phyloP scores from a whole-genome alignment of 2,329 filamentous ascomycete species.

The Bipolaris gigantea region DNA sequence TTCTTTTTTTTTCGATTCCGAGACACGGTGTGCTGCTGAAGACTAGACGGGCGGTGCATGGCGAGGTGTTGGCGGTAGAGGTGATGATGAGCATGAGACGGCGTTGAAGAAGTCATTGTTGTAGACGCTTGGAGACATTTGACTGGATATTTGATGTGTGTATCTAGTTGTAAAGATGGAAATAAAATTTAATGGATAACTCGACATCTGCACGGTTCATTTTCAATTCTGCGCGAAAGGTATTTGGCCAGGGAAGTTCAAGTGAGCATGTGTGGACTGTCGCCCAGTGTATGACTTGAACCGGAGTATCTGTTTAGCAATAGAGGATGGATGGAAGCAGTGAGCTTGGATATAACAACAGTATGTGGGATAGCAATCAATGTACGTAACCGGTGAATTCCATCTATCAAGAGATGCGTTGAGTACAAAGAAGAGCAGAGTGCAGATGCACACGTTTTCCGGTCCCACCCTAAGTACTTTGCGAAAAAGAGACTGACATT shows the following conservation, averaged over 20 bases:
- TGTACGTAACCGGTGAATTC: too few species aligned
- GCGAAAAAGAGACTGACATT: too few species aligned
- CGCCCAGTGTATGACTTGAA: too few species aligned
- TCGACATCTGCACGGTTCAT: background rate
- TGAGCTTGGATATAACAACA: too few species aligned
- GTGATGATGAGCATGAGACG: constrained; percentile 11
- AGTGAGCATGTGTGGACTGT: too few species aligned
- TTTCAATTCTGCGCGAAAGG: background rate
- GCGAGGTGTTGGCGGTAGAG: constrained; percentile 7
- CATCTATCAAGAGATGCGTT: too few species aligned
- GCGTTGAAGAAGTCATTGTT: constrained; percentile 13
- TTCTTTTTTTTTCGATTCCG: background rate
- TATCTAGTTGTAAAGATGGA: background rate
- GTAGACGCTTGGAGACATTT: background rate
- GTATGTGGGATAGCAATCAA: too few species aligned
- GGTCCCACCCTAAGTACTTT: too few species aligned
- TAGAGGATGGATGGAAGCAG: too few species aligned
- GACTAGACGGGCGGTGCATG: constrained; percentile 10
- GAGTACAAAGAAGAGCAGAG: too few species aligned
- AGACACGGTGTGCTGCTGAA: background rate
- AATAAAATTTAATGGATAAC: background rate
- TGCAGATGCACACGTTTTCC: too few species aligned
- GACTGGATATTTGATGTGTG: background rate
- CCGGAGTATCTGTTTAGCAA: too few species aligned
- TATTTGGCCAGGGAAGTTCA: background rate